Conservation (phyloP, 768 basidiomycete species). For the Fibroporia radiculosa region DNA sequence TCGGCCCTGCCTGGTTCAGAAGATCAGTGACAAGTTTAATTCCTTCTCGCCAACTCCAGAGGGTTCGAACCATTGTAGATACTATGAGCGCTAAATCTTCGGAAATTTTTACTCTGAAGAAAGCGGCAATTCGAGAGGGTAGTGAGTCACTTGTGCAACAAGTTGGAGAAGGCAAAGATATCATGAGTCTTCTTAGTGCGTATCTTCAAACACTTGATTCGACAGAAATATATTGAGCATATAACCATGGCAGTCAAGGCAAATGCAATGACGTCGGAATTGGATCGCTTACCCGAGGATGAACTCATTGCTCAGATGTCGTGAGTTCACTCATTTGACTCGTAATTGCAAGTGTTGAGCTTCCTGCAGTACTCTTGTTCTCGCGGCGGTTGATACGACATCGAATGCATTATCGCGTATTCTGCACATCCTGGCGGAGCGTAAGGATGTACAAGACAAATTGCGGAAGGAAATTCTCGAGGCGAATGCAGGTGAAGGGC, state of each 20-base stretch:
- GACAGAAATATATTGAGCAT: too few relatives aligned
- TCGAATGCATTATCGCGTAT: conserved; percentile 15
- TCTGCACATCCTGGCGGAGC: conserved; percentile 12
- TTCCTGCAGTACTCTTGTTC: conserved; percentile 5
- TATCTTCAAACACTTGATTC: too few relatives aligned
- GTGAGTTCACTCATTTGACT: conserved; percentile 1
- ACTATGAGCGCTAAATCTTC: too few relatives aligned
- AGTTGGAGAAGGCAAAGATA: too few relatives aligned
- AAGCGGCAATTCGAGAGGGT: too few relatives aligned
- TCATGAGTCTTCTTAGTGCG: too few relatives aligned
- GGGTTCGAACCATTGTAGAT: too few relatives aligned
- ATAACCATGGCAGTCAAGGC: conserved; percentile 14
- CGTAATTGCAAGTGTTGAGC: background rate
- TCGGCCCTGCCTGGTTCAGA: too few relatives aligned
- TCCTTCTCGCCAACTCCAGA: too few relatives aligned
- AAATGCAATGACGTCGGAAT: conserved; percentile 6
- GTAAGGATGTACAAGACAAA: conserved; percentile 7
- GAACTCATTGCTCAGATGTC: conserved; percentile 11
- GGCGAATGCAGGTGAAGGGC: conserved; percentile 9
- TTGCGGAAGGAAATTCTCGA: conserved; percentile 12
- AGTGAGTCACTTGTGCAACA: too few relatives aligned
- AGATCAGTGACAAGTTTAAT: too few relatives aligned
- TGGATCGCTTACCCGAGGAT: conserved; percentile 6
- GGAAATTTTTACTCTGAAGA: too few relatives aligned
- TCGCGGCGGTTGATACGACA: conserved; percentile 17